Evolutionary conservation across 768 basidiomycete genomes (phyloP), one percentile per base, ranked within the genome.

Genomic region (Cystofilobasidium bisporidii): DNA sequence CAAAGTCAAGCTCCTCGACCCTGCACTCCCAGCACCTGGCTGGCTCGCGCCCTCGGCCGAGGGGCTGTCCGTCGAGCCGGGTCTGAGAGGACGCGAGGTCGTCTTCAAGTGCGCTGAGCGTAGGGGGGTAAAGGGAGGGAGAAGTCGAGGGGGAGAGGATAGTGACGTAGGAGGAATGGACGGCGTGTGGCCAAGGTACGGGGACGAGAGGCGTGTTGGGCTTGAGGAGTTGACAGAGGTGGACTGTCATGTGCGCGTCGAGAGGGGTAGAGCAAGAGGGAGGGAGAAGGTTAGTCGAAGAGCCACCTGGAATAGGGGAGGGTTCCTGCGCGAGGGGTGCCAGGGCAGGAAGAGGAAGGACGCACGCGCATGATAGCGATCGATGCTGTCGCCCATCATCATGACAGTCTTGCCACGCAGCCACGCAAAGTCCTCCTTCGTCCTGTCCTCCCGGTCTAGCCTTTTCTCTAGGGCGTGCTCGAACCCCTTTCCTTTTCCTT

Each of bases 141-240:
- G 47, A 45, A 8, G 61, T 47, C 17, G 45, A 22, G 47, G 47
- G 61, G 10, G 45, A 30, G 47, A 47, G 61, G 61, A 63, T 63
- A 32, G 26, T 18, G 32, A 63, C 32, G 32, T 33, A 63, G 45
- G 32, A 28, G 15, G 45, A 50, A 41, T 30, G 40, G n/a, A 1
- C 12, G 26, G 61, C 45, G 61, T 63, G 47, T 0, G 61, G 61
- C 61, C 61, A 63, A 30, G 61, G 20, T 30, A 63, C 28, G 22
- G 61, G 61, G 32, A 63, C 32, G 47, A 63, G 61, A 1, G 61
- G 61, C 8, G 47, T 33, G 47, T 18, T 3, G 9, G 61, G 61
- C 26, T 43, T 22, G 45, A 63, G 45, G 61, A 50, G 50, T 22
- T 63, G 61, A 47, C 61, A 63, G 20, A 63, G 45, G 36, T 63